Evolutionary conservation across 345 rosid genomes (phyloP).

Genomic region (Ricinus communis): DNA sequence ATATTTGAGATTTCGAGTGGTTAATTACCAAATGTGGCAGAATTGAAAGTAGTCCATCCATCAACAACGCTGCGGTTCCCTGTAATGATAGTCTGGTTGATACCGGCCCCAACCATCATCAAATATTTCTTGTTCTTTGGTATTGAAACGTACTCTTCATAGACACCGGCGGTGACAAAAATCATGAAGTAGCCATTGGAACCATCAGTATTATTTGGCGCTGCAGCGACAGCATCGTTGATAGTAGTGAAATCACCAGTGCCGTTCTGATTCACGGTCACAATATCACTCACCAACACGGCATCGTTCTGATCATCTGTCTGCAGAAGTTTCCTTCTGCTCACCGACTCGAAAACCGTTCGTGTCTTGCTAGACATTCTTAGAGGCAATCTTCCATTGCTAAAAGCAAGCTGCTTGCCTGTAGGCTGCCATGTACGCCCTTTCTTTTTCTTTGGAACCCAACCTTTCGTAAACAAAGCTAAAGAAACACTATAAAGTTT

Average conservation of each 20-base stretch:
- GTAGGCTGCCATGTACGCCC: constrained; percentile 28
- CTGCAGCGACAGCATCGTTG: constrained; percentile 61
- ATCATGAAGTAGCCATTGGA: constrained; percentile 71
- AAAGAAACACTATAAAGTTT: constrained; percentile 75
- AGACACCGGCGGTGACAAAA: constrained; percentile 62
- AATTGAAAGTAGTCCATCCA: constrained; percentile 87
- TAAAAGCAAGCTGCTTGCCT: constrained; percentile 36
- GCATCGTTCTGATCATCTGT: constrained; percentile 5
- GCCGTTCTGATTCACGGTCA: constrained; percentile 69
- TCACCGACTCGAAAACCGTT: constrained; percentile 53
- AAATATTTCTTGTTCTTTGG: constrained; percentile 66
- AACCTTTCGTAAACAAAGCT: constrained; percentile 68
- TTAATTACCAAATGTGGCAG: constrained; percentile 73
- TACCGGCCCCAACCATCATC: constrained; percentile 91
- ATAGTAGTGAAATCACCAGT: constrained; percentile 74
- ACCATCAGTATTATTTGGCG: constrained; percentile 67
- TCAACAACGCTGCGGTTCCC: constrained; percentile 81
- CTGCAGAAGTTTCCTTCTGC: constrained; percentile 56
- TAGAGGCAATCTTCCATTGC: constrained; percentile 51
- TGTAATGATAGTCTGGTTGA: constrained; percentile 72
- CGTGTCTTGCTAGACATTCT: constrained; percentile 54
- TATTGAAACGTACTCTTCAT: constrained; percentile 70
- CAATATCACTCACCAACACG: constrained; percentile 53
- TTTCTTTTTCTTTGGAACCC: constrained; percentile 62
- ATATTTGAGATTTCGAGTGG: neutral